Percentiles rank a stretch among this genome's conserved stretches.
Evolutionary conservation across 1,139 yeast genomes (phyloP).

Genomic region (Diutina rugosa): DNA sequence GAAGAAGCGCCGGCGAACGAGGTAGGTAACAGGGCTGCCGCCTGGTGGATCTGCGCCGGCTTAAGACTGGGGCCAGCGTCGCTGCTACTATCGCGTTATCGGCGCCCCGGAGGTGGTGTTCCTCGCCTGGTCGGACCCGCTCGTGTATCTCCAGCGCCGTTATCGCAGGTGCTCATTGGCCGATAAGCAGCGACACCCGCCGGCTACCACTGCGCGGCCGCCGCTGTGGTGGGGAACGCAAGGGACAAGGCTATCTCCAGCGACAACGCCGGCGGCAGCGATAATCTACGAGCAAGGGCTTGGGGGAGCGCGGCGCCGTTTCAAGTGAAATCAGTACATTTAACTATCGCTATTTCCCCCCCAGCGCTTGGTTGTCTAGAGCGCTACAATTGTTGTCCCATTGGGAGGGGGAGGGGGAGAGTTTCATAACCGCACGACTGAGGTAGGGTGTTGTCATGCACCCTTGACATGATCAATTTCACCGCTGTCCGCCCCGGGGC

Average conservation of each 20-base stretch:
- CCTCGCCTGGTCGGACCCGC: background rate
- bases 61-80: background rate
- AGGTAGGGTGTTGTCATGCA: background rate
- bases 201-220: background rate
- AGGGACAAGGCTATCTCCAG: too few relatives aligned
- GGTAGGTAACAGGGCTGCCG: too few relatives aligned
- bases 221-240: too few relatives aligned
- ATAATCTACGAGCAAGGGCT: too few relatives aligned
- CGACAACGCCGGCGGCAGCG: too few relatives aligned
- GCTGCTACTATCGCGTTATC: background rate
- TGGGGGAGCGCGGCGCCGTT: too few relatives aligned
- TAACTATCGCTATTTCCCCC: too few relatives aligned
- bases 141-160: background rate
- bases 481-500: background rate
- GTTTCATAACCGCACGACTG: background rate
- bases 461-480: background rate
- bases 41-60: background rate
- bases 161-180: slow-evolving; percentile 1
- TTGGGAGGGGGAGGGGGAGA: background rate
- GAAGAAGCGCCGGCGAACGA: too few relatives aligned
- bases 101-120: background rate
- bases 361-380: too few relatives aligned
- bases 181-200: background rate
- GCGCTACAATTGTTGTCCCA: too few relatives aligned
- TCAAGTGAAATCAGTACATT: too few relatives aligned